Base-by-base conservation (phyloP, 2,329 filamentous ascomycete genomes). In the Aspergillus puulaauensis region DNA sequence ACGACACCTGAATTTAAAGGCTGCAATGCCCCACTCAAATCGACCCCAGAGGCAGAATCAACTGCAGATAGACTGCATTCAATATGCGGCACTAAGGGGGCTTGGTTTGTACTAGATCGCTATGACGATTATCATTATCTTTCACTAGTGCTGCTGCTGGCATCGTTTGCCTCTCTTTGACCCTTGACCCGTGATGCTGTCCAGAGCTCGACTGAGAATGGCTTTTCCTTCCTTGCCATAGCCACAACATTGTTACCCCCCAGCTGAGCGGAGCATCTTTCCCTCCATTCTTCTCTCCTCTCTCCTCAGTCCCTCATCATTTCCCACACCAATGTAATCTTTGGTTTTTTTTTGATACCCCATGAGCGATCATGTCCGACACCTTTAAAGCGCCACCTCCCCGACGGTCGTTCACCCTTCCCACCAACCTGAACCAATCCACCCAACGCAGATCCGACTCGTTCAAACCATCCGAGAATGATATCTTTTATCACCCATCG, bases 401-500 rank as follows among this genome's bases (percentile, higher is more conserved):
- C 48, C 72, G 72, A 47, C 72, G 73, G 49, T 72, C 73, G 35
- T 61, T 68, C 39, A 76, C 75, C 39, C 66, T 76, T 45, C 74
- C 75, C 40, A 65, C 71, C 40, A 75, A 71, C 54, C 60, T 74
- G 60, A 69, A 66, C 6, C 62, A 68, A 11, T 64, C 61, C 24
- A 63, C 65, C 33, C 67, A 63, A 57, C 70, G 71, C 51, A 67
- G 63, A 55, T 61, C 70, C n/a, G 62, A 62, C 12, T 65, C 65
- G 14, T 57, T 61, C 37, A 64, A 67, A 43, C 63, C 62, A 14
- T 71, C 74, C 4, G 74, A 77, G 53, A 71, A 75, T 55, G 69
- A 78, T 54, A 82, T 96, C 5, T 95, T 90, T 70, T 86, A 84
- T 57, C 89, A 93, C 66, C 84, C 88, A 0, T 85, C 83, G 44